phyloP scores from a whole-genome alignment of 176 grass and related monocot species.

The Avena sativa region DNA sequence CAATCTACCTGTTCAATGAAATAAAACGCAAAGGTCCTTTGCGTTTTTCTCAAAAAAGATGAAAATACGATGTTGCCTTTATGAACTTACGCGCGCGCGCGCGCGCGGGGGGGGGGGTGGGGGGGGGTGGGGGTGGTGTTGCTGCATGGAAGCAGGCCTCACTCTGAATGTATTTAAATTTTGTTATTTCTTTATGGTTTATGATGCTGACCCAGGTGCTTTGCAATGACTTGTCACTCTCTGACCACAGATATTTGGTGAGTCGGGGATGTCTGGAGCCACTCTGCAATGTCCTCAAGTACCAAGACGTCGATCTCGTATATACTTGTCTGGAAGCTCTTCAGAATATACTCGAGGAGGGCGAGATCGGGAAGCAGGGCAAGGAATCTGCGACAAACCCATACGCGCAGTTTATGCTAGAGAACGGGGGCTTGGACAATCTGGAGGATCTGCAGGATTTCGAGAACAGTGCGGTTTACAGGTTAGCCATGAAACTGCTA shows the following conservation, averaged over 20 bases:
- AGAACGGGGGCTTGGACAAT: constrained; percentile 74
- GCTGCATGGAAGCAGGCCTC: too few relatives aligned
- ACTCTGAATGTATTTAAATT: background rate
- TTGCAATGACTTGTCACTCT: background rate
- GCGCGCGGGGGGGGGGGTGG: too few relatives aligned
- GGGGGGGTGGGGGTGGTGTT: too few relatives aligned
- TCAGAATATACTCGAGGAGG: constrained; percentile 67
- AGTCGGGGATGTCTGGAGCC: constrained; percentile 69
- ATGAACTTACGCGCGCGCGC: too few relatives aligned
- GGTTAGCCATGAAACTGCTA: constrained; percentile 64
- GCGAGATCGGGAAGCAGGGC: constrained; percentile 56
- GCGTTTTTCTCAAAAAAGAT: too few relatives aligned
- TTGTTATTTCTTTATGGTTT: background rate
- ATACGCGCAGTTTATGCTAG: constrained; percentile 71
- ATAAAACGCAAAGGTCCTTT: too few relatives aligned
- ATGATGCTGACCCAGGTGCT: background rate
- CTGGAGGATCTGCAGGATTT: constrained; percentile 70
- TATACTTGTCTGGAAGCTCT: constrained; percentile 68
- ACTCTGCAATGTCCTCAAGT: constrained; percentile 64
- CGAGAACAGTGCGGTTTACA: constrained; percentile 51
- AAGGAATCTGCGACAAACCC: constrained; percentile 47
- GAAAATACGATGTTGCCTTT: too few relatives aligned
- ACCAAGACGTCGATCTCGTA: constrained; percentile 56
- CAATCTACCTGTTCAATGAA: too few relatives aligned
- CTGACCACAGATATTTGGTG: constrained; percentile 65